Evolutionary conservation across 2,329 filamentous ascomycete genomes (phyloP).

Genomic region (Fusarium palustre): DNA sequence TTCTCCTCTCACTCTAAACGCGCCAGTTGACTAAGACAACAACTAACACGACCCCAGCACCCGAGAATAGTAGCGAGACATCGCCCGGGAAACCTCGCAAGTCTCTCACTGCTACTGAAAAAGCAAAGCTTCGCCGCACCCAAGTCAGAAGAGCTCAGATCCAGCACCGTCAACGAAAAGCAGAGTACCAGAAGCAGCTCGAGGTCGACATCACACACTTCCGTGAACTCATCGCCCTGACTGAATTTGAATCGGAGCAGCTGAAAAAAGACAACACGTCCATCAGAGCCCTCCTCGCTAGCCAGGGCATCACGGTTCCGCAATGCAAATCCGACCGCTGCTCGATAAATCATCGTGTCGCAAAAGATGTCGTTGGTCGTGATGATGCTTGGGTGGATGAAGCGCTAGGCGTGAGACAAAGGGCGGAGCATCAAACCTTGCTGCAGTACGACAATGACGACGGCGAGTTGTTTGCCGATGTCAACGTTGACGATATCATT

Average conservation of each 20-base stretch:
- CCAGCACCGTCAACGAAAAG: slow-evolving; percentile 67
- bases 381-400: slow-evolving; percentile 40
- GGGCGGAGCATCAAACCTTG: background rate
- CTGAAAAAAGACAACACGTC: slow-evolving; percentile 59
- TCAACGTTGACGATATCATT: slow-evolving; percentile 54
- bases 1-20: background rate
- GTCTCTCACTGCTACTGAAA: slow-evolving; percentile 50
- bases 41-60: slow-evolving; percentile 30
- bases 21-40: background rate
- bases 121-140: slow-evolving; percentile 60
- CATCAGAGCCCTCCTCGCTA: slow-evolving; percentile 54
- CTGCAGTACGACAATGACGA: slow-evolving; percentile 14
- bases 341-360: slow-evolving; percentile 4
- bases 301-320: slow-evolving; percentile 41
- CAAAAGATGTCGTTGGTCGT: slow-evolving; percentile 1
- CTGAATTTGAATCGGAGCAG: slow-evolving; percentile 54
- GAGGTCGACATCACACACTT: slow-evolving; percentile 63
- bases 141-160: slow-evolving; percentile 67
- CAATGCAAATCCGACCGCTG: slow-evolving; percentile 20
- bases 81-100: slow-evolving; percentile 39
- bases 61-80: slow-evolving; percentile 23
- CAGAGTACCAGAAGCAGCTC: slow-evolving; percentile 65
- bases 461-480: slow-evolving; percentile 50
- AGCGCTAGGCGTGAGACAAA: slow-evolving; percentile 14
- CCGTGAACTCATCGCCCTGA: slow-evolving; percentile 59